Evolutionary conservation across 805 yeast genomes (phyloP).

Genomic region (Candida andamanensis): DNA sequence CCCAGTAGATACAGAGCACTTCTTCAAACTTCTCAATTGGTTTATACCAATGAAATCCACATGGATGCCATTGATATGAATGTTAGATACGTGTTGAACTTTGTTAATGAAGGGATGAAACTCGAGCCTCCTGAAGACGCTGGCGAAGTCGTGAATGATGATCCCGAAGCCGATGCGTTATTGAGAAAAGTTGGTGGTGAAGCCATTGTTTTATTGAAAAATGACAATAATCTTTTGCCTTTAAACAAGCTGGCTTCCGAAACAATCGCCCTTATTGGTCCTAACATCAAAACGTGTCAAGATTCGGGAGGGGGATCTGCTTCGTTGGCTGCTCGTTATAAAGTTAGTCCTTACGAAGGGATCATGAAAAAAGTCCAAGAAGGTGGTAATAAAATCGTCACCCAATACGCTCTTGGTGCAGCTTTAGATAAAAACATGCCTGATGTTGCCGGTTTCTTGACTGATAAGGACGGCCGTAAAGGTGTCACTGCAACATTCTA

Average conservation of each 20-base stretch:
- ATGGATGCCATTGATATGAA: constrained; percentile 41
- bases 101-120: constrained; percentile 39
- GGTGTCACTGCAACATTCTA: constrained; percentile 18
- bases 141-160: constrained; percentile 36
- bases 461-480: constrained; percentile 17
- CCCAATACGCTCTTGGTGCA: constrained; percentile 31
- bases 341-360: constrained; percentile 45
- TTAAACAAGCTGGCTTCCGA: constrained; percentile 21
- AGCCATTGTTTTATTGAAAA: constrained; percentile 52
- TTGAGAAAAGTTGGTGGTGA: constrained; percentile 46
- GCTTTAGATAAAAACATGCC: constrained; percentile 26
- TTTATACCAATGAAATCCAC: constrained; percentile 37
- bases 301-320: constrained; percentile 65
- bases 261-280: constrained; percentile 52
- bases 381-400: constrained; percentile 19
- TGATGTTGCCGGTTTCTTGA: constrained; percentile 19
- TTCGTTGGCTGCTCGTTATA: constrained; percentile 43
- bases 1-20: constrained; percentile 44
- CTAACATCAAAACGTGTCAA: constrained; percentile 47
- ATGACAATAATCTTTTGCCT: constrained; percentile 45
- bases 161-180: constrained; percentile 40
- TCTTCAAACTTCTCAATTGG: constrained; percentile 36
- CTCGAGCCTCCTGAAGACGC: constrained; percentile 37
- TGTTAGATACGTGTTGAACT: constrained; percentile 42
- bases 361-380: constrained; percentile 26